These are phyloP conservation scores for Fusarium sambucinum DNA, from an alignment of 2,329 filamentous ascomycete genomes.

Conservation along the genomic window DNA sequence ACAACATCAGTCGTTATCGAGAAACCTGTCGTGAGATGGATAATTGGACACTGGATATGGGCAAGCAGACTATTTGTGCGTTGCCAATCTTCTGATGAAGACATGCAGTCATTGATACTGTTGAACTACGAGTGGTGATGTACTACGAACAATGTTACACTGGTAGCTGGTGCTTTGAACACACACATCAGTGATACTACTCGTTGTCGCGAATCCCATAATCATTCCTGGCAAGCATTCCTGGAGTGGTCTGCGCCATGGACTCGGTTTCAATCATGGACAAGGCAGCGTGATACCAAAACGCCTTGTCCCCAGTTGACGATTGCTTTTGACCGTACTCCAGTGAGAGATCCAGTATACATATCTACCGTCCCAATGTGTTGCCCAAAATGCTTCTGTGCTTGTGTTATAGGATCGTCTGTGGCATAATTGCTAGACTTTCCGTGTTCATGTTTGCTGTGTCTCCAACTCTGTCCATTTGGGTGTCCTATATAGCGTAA, in stretches of 20 bases:
- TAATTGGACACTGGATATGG: neutral
- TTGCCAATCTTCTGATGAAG: neutral
- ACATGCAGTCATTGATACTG: neutral
- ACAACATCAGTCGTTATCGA: slow-evolving; percentile 7
- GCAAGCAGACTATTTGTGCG: neutral
- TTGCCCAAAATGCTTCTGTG: neutral
- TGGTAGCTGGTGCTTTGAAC: slow-evolving; percentile 7
- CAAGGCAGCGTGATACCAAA: neutral
- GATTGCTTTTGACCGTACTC: slow-evolving; percentile 16
- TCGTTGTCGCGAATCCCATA: neutral
- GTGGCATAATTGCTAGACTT: slow-evolving; percentile 4
- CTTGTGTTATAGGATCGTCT: slow-evolving; percentile 13
- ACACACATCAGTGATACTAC: slow-evolving; percentile 15
- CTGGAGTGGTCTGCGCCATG: slow-evolving; percentile 14
- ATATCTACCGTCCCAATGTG: neutral
- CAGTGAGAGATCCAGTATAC: slow-evolving; percentile 9
- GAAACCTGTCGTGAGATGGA: slow-evolving; percentile 1
- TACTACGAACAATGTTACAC: slow-evolving; percentile 22
- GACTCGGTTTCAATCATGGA: slow-evolving; percentile 14
- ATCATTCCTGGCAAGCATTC: neutral
- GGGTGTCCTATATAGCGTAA: neutral
- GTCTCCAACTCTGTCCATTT: neutral
- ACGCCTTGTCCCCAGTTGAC: slow-evolving; percentile 4
- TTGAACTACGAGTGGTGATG: slow-evolving; percentile 9
- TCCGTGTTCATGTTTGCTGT: neutral